Base-by-base conservation (phyloP, 352 stramenopile species). In the Phytophthora meadii region DNA sequence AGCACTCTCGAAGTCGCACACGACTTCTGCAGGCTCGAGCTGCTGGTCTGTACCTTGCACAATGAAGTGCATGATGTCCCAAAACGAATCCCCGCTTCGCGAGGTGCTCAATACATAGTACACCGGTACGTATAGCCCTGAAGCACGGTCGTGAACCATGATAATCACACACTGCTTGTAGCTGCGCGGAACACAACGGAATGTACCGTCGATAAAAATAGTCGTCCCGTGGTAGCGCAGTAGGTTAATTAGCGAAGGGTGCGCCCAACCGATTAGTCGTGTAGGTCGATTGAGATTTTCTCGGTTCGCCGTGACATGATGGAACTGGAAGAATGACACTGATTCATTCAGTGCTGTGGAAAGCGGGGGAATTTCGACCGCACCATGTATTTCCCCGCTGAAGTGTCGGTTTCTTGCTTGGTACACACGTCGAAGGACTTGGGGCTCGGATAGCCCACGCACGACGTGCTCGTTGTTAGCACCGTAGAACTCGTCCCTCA, bases 291-390 rank as follows among this genome's bases (percentile, higher is more conserved):
- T 22, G 22, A 22, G 22, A 22, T 22, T 22, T 22, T 22, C 22
- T 22, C 22, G 22, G 22, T 22, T 22, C 22, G 22, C 22, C 22
- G 22, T 22, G 22, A 22, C 22, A 22, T 54, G 22, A 22, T 22
- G n/a, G 12, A 54, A 40, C 46, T 25, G 17, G 9, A 53, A 41
- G 25, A 39, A 53, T 4, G 25, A 27, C 11, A 36, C 36, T 14
- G 12, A 11, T 17, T 41, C 36, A 2, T 41, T n/a, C 36, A 41
- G 36, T 17, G 36, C 36, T 17, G 15, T 14, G 11, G 10, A n/a
- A 17, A 41, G 36, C 7, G 36, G 63, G 14, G 63, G 45, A 8
- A 62, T 58, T 17, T 67, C 36, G 28, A 72, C 47, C 12, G 61
- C 34, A 3, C 45, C 64, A 22, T 72, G 52, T 11, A 67, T 25